Percentiles rank a stretch among this genome's conserved stretches.
Conservation (phyloP, 2,329 filamentous ascomycete genomes). For the Colletotrichum limetticola region DNA sequence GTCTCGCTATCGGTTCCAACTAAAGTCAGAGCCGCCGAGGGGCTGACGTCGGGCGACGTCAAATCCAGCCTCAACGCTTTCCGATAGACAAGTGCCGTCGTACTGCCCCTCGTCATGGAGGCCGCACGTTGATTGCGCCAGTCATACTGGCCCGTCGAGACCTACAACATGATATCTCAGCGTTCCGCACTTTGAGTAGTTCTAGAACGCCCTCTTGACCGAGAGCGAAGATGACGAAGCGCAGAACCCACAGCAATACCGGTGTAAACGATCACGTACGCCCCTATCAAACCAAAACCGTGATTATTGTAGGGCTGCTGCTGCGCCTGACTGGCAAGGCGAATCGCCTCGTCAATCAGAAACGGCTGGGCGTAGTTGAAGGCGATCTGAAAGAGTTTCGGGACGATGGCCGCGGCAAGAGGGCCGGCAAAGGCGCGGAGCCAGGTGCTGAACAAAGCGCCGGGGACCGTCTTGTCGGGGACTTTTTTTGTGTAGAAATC, state of each 20-base stretch:
- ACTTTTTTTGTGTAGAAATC: conserved; percentile 22
- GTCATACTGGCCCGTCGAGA: conserved; percentile 39
- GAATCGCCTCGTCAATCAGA: conserved; percentile 39
- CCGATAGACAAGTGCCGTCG: conserved; percentile 41
- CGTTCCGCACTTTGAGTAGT: not conserved
- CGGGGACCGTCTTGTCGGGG: conserved; percentile 35
- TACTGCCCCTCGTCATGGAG: conserved; percentile 41
- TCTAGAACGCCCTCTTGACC: not conserved
- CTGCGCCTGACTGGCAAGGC: conserved; percentile 35
- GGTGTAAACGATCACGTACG: conserved; percentile 41
- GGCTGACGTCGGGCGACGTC: conserved; percentile 35
- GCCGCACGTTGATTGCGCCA: conserved; percentile 39
- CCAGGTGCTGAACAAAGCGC: conserved; percentile 33
- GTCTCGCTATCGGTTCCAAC: conserved; percentile 42
- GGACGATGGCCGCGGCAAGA: conserved; percentile 18
- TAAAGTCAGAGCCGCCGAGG: conserved; percentile 40
- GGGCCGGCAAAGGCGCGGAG: conserved; percentile 23
- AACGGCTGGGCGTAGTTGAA: conserved; percentile 43
- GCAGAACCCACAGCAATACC: conserved; percentile 39
- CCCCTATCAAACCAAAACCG: conserved; percentile 42
- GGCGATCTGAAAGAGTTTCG: conserved; percentile 38
- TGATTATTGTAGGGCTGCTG: conserved; percentile 36
- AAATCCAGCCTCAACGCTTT: conserved; percentile 38
- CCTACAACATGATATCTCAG: conserved; percentile 19
- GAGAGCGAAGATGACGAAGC: not conserved